Conservation (phyloP, 495 filamentous ascomycete species). For the Cladorrhinum samala region DNA sequence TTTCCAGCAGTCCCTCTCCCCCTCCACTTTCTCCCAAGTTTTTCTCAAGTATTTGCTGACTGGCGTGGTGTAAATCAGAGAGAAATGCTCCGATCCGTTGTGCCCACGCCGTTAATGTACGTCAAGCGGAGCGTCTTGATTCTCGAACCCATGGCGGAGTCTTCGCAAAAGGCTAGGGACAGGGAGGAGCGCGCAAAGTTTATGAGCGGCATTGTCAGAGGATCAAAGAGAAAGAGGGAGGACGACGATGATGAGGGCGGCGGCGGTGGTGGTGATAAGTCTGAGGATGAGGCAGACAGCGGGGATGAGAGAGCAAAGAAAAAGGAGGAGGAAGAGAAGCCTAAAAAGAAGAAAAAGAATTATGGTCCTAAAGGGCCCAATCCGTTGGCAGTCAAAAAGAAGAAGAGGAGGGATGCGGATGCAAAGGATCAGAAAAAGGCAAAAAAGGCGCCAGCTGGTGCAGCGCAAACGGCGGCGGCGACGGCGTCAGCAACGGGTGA, state of each 20-base stretch:
- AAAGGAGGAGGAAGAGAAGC: conserved; percentile 19
- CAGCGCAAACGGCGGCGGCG: conserved; percentile 1
- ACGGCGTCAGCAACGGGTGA: conserved; percentile 9
- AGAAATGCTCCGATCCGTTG: conserved; percentile 25
- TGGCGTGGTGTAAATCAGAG: conserved; percentile 14
- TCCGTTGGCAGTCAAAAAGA: conserved; percentile 82
- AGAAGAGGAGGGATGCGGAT: conserved; percentile 17
- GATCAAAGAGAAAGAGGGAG: conserved; percentile 44
- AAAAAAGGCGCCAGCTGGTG: conserved; percentile 5
- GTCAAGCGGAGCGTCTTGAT: conserved; percentile 78
- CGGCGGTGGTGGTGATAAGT: conserved; percentile 17
- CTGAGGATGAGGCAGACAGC: conserved; percentile 20
- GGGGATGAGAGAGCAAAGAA: conserved; percentile 14
- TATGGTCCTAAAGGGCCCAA: conserved; percentile 79
- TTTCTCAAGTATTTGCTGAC: background rate
- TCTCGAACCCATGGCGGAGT: conserved; percentile 74
- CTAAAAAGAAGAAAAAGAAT: conserved; percentile 52
- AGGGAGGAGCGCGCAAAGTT: conserved; percentile 65
- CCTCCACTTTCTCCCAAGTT: too few relatives aligned
- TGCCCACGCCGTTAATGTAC: conserved; percentile 55
- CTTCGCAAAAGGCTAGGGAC: conserved; percentile 55
- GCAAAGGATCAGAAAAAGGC: conserved; percentile 11
- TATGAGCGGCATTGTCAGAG: conserved; percentile 24
- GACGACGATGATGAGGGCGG: conserved; percentile 40
- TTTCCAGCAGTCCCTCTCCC: background rate